Conservation (phyloP, 306 rosid species). For the Hippophae tibetana region DNA sequence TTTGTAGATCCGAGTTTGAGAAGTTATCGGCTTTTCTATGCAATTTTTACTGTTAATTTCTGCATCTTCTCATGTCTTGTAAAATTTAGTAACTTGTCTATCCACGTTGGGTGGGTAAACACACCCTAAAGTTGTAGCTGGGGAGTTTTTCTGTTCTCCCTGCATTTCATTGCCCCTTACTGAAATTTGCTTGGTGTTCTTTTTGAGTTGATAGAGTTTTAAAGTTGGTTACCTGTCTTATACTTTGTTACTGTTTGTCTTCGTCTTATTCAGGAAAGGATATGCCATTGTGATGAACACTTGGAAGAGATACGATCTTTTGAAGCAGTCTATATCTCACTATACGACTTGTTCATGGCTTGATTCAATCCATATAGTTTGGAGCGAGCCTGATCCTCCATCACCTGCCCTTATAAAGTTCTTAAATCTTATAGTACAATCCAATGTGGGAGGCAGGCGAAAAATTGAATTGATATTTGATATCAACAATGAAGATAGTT, state of each 20-base stretch:
- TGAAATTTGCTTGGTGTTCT: too few species aligned
- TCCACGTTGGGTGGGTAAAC: too few species aligned
- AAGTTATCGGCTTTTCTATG: too few species aligned
- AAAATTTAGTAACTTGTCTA: too few species aligned
- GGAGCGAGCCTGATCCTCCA: conserved; percentile 93
- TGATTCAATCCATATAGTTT: conserved; percentile 67
- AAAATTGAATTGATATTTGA: conserved; percentile 56
- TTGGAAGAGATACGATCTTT: conserved; percentile 92
- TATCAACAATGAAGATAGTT: conserved; percentile 70
- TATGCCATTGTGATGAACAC: conserved; percentile 88
- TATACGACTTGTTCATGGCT: conserved; percentile 69
- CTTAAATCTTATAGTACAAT: conserved; percentile 33
- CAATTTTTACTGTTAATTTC: too few species aligned
- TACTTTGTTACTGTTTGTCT: conserved; percentile 4
- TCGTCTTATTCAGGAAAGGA: conserved; percentile 50
- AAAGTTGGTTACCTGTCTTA: background rate
- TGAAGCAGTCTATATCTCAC: conserved; percentile 83
- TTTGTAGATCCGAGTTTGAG: too few species aligned
- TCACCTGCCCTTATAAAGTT: conserved; percentile 34
- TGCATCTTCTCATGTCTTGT: too few species aligned
- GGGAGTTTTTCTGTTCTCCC: too few species aligned
- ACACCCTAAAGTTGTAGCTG: too few species aligned
- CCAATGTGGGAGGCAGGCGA: conserved; percentile 37
- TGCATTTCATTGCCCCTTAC: too few species aligned
- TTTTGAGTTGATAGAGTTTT: too few species aligned